Base-by-base conservation (phyloP, 768 basidiomycete species). In the Cubamyces sp. region DNA sequence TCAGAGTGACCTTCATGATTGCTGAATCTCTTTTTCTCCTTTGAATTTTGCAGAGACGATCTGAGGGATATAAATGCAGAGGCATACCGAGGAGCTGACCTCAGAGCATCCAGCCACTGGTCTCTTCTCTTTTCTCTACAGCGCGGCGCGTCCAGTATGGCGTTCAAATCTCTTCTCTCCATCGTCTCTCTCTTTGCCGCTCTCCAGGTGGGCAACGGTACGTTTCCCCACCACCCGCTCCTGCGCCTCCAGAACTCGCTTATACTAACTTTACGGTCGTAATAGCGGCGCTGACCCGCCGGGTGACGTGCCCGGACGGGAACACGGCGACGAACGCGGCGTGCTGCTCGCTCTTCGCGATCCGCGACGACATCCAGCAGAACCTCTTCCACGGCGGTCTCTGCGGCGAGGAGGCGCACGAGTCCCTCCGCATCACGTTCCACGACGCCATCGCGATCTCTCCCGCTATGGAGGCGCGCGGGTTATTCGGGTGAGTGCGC, bases 401-500 rank as follows among this genome's bases (percentile, higher is more conserved):
- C 57, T 76, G 75, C 54, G 70, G 70, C 57, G 71, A 74, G 46
- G 73, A 74, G 39, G 74, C 68, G 8, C 72, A 73, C 53, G 71
- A 67, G 49, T 65, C 71, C 14, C 65, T 72, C 56, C 70, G 72
- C 37, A 66, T 73, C 30, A 67, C 64, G 28, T 71, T 71, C 60
- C 70, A 73, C 66, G 69, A 70, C 60, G 66, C 70, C 19, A 69
- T 68, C 49, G 60, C 42, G 1, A 49, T 64, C 53, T 64, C 62
- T 6, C 62, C 62, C 19, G 53, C 57, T 6, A 18, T 54, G 26
- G 45, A 57, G 52, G 62, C 62, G 1, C 37, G 41, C 15, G 62
- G 62, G 25, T 39, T 55, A 48, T 64, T 64, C n/a, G 62, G 50
- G 54, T 60, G 25, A 41, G 58, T 74, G 34, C 42, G n/a, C 6